Evolutionary conservation across 306 rosid species (phyloP).

Genomic region (Potentilla sterilis): DNA sequence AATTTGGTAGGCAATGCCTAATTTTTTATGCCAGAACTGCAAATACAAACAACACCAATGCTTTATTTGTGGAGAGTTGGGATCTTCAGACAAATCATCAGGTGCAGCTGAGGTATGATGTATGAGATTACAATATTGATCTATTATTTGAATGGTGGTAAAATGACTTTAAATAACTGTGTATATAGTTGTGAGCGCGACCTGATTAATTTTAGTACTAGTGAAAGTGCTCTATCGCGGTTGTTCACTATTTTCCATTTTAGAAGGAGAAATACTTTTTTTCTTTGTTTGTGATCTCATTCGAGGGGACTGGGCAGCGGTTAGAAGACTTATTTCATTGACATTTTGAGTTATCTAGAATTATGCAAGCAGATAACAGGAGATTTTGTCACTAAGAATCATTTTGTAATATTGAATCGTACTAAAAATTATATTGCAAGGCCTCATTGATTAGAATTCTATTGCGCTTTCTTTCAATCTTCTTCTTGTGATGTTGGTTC

Average conservation of each 20-base stretch:
- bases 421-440: background rate
- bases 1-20: slow-evolving; percentile 58
- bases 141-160: background rate
- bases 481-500: background rate
- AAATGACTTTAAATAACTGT: background rate
- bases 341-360: background rate
- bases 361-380: background rate
- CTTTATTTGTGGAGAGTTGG: slow-evolving; percentile 74
- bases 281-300: background rate
- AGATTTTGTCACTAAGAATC: background rate
- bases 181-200: background rate
- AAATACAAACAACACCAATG: slow-evolving; percentile 71
- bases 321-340: too few relatives aligned
- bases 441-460: too few relatives aligned
- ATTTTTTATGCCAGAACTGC: slow-evolving; percentile 70
- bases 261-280: background rate
- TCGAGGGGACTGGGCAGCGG: background rate
- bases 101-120: slow-evolving; percentile 66
- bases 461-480: background rate
- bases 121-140: slow-evolving; percentile 26
- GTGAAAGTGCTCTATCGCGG: too few relatives aligned
- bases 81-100: slow-evolving; percentile 61
- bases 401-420: background rate
- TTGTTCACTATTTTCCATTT: background rate
- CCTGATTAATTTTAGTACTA: background rate